Base-by-base conservation (phyloP, 192 early-diverging fungal genomes). In the Funneliformis geosporum region DNA sequence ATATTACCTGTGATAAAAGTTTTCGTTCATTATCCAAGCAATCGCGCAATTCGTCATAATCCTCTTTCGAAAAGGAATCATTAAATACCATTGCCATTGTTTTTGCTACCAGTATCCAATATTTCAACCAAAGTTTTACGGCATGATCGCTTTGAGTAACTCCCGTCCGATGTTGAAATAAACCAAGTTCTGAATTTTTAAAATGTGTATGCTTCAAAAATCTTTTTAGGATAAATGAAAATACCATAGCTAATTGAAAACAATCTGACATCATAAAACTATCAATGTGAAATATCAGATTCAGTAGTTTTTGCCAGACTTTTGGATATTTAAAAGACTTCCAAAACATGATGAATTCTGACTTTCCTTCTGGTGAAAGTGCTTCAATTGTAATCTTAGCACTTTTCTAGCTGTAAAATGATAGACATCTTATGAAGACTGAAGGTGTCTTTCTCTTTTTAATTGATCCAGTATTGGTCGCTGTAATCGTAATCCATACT, bases 381-480 rank as follows among this genome's bases (percentile, higher is more conserved):
- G 60, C 18, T 8, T 61, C 60, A 25, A 61, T 23, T 61, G 60
- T 61, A 62, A 62, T 27, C 61, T 42, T 42, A 70, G n/a, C 42
- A 23, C n/a, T 23, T 70, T 70, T 27, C 4, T 14, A 16, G 68
- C 68, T 44, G 42, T 70, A 43, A n/a, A 4, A 70, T 70, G 68
- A 44, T 70, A 70, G 23, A 44, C 23, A 23, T 70, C 12, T 14
- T 70, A 39, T 18, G 68, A 33, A 0, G 8, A 43, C 33, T 70
- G 69, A 9, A 23, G 18, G 39, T 71, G 69, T 23, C 69, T 40
- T 23, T 71, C 68, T 44, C 68, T 43, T 42, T 43, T 70, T 44
- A 70, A 42, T 3, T 23, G 2, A 71, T 71, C 69, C 7, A 71
- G 44, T 18, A 46, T 40, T 71, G 39, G 10, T 46, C 8, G 39